These are phyloP conservation scores for Yarrowia porcina DNA, from an alignment of 805 yeast species.

Conservation along the genomic window DNA sequence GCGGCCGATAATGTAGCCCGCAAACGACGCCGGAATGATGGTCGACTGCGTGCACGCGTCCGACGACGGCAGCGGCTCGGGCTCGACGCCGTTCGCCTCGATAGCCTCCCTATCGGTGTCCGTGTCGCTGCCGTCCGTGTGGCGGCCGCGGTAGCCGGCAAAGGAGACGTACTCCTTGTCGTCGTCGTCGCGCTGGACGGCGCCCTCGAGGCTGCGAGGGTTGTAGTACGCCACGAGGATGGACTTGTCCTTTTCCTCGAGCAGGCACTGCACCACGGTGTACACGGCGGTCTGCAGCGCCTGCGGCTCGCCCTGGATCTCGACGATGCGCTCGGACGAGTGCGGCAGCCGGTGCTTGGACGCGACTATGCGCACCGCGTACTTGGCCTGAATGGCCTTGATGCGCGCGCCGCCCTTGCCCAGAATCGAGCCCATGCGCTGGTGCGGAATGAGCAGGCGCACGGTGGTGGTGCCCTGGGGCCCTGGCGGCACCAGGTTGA, in stretches of 20 bases:
- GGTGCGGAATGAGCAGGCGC: constrained; percentile 73
- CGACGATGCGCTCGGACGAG: constrained; percentile 82
- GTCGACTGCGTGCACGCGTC: background rate
- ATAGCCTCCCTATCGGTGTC: background rate
- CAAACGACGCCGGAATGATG: constrained; percentile 70
- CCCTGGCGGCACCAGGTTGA: constrained; percentile 51
- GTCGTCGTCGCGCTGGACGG: constrained; percentile 27
- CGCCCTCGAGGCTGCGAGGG: constrained; percentile 38
- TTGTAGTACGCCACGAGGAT: constrained; percentile 57
- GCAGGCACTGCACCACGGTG: constrained; percentile 63
- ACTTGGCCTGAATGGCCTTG: constrained; percentile 68
- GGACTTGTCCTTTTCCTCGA: constrained; percentile 69
- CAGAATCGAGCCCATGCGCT: constrained; percentile 84
- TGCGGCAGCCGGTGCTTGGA: constrained; percentile 78
- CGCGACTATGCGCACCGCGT: constrained; percentile 76
- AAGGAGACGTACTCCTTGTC: constrained; percentile 8
- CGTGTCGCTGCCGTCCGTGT: background rate
- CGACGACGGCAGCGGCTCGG: no score
- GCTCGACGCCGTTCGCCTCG: background rate
- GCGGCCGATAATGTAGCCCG: constrained; percentile 86
- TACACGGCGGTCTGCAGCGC: constrained; percentile 56
- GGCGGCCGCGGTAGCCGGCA: constrained; percentile 1
- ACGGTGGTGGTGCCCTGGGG: constrained; percentile 54
- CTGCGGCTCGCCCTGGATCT: constrained; percentile 74
- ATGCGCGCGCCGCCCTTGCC: constrained; percentile 81